Percentiles rank a stretch among this genome's conserved stretches.
Conservation (phyloP, 2,329 filamentous ascomycete species). For the Pseudogymnoascus sp. region DNA sequence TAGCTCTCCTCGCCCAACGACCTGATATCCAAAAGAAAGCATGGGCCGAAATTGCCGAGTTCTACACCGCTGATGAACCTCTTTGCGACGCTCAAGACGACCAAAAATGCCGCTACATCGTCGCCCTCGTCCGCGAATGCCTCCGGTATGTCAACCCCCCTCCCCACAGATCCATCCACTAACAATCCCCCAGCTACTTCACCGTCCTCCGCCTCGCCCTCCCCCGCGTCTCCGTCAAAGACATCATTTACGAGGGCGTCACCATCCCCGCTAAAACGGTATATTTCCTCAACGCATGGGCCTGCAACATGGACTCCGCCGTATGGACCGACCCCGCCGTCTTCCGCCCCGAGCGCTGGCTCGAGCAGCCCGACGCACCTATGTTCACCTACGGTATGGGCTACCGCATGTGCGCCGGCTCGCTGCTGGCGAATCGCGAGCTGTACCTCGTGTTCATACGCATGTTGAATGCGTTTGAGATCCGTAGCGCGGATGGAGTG, state of each 20-base stretch:
- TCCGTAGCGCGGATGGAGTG: constrained; percentile 45
- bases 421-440: constrained; percentile 55
- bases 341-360: constrained; percentile 56
- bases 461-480: constrained; percentile 53
- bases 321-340: constrained; percentile 52
- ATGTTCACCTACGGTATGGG: constrained; percentile 60
- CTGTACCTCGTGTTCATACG: constrained; percentile 58
- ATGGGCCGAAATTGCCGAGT: constrained; percentile 45
- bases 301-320: constrained; percentile 56
- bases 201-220: constrained; percentile 56
- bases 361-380: constrained; percentile 52
- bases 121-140: constrained; percentile 56
- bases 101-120: constrained; percentile 55
- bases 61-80: constrained; percentile 44
- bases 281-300: constrained; percentile 60
- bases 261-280: constrained; percentile 55
- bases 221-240: constrained; percentile 53
- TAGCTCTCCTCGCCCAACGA: constrained; percentile 51
- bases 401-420: constrained; percentile 61
- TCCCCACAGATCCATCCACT: neutral
- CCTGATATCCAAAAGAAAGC: constrained; percentile 58
- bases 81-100: constrained; percentile 56
- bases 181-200: constrained; percentile 40
- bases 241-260: constrained; percentile 50
- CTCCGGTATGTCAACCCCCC: constrained; percentile 35